Evolutionary conservation across 257 asterid species (phyloP), one percentile per base, ranked within the genome.

Genomic region (Ocimum tenuiflorum): DNA sequence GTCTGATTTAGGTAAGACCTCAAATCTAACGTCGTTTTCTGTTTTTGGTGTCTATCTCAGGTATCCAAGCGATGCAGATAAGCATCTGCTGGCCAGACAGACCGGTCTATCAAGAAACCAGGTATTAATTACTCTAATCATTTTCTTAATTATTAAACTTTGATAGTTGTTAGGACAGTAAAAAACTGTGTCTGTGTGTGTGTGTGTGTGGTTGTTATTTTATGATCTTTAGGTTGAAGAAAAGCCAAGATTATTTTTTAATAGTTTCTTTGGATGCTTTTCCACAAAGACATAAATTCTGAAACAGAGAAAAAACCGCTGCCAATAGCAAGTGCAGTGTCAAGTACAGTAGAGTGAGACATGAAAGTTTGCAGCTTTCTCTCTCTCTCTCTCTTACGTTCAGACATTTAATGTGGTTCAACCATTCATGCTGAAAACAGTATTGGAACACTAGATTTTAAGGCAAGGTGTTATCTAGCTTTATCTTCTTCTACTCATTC

Each of bases 61-160:
- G 95, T 94, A 94, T 70, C 99, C 99, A 78, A 91, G 97, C 81
- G 99, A 94, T 76, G 99, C 99, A 55, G 97, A 94, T 91, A 94
- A 94, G 82, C 97, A 88, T 75, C 96, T 94, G 73, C 78, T 94
- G 81, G 92, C 99, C 59, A 77, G 99, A 77, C 97, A 94, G 96
- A 91, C 99, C 60, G 97, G 97, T 71, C 88, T 94, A 43, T 94
- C 99, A 36, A 86, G 94, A 81, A 91, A 86, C 79, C 99, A 94
- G 96, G 97, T 91, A 58, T 19, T 50, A 11, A 9, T 5, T 24
- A 36, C 1, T 61, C 63, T 31, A 2, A 31, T 31, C 46, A 12
- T 41, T 63, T 23, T 27, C 31, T 1, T 27, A n/a, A n/a, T n/a
- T n/a, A n/a, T n/a, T n/a, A n/a, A n/a, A n/a, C n/a, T n/a, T n/a